Evolutionary conservation across 108 stramenopile genomes (phyloP).

Genomic region (Pseudonitzschia multistriata): DNA sequence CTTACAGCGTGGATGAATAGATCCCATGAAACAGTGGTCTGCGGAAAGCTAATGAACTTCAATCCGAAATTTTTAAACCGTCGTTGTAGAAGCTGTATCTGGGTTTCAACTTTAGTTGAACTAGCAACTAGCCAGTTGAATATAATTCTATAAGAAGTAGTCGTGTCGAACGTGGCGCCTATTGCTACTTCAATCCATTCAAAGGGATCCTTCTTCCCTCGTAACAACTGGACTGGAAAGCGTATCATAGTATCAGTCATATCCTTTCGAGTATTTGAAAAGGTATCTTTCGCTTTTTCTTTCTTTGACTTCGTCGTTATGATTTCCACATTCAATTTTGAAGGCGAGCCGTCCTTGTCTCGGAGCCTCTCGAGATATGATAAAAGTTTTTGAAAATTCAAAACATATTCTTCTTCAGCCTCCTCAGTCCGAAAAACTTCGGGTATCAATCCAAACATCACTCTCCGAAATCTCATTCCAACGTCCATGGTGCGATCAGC

Average conservation of each 20-base stretch:
- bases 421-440: conserved; percentile 45
- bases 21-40: conserved; percentile 54
- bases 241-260: conserved; percentile 48
- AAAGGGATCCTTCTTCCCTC: conserved; percentile 66
- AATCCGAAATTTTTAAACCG: conserved; percentile 80
- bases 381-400: conserved; percentile 63
- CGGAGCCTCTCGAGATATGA: conserved; percentile 73
- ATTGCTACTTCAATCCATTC: conserved; percentile 83
- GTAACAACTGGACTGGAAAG: conserved; percentile 59
- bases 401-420: conserved; percentile 67
- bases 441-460: conserved; percentile 79
- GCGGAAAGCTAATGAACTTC: conserved; percentile 60
- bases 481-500: conserved; percentile 53
- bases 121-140: conserved; percentile 90
- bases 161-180: conserved; percentile 68
- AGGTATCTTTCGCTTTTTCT: conserved; percentile 15
- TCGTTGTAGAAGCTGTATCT: conserved; percentile 76
- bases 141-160: conserved; percentile 74
- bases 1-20: conserved; percentile 68
- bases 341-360: conserved; percentile 42
- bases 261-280: conserved; percentile 20
- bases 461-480: conserved; percentile 66
- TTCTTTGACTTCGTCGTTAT: conserved; percentile 28
- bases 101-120: conserved; percentile 75
- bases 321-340: conserved; percentile 48